Conservation (phyloP, 345 rosid genomes). For the Eucalyptus cladocalyx region DNA sequence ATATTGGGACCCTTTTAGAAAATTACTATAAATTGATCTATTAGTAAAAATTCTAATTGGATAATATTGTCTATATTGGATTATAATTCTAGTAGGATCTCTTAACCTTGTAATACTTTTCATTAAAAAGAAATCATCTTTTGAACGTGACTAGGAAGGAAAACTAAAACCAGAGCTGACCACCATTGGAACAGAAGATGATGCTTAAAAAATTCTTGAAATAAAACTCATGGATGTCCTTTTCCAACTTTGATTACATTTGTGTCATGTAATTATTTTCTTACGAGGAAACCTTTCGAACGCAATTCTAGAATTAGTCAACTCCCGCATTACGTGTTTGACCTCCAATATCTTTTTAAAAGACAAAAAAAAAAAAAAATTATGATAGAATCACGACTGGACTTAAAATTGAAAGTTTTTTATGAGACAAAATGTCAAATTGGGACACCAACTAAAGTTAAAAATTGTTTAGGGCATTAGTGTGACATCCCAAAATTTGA, state of each 20-base stretch:
- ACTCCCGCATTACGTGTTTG: no score
- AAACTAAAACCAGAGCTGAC: neutral
- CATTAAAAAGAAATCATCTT: no score
- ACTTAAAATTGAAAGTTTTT: no score
- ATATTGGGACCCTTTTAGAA: neutral
- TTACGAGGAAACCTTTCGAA: neutral
- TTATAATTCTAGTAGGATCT: neutral
- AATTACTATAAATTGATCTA: neutral
- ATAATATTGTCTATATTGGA: neutral
- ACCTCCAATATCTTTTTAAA: no score
- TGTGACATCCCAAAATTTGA: no score
- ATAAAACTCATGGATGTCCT: neutral
- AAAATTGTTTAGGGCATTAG: no score
- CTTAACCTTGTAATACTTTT: neutral
- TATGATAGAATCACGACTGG: no score
- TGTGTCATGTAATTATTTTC: neutral
- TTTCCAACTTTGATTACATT: neutral
- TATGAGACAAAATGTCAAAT: no score
- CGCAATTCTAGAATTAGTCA: neutral
- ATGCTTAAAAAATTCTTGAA: neutral
- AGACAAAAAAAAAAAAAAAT: no score
- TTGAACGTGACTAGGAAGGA: neutral
- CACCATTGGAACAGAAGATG: neutral
- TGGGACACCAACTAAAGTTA: no score
- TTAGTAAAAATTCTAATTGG: neutral